Conservation (phyloP, 2,329 filamentous ascomycete species). For the Ceratocystis colombiana region DNA sequence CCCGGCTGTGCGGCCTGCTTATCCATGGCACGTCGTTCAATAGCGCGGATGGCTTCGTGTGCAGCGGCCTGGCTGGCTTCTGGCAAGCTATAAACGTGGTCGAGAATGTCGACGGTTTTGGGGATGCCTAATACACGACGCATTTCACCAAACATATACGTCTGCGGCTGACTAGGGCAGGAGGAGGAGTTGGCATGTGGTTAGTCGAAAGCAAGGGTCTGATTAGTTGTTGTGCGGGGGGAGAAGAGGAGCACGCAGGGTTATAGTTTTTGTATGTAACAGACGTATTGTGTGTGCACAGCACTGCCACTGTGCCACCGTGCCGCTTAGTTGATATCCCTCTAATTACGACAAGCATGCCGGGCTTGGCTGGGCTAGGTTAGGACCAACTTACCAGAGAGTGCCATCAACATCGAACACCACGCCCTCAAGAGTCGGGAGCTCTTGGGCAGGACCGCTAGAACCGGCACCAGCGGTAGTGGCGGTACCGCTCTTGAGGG, state of each 20-base stretch:
- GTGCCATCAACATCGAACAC: constrained; percentile 96
- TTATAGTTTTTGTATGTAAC: too few relatives aligned
- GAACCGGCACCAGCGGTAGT: constrained; percentile 27
- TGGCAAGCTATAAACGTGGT: constrained; percentile 71
- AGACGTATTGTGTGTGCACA: neutral
- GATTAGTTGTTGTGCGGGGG: neutral
- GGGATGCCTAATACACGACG: constrained; percentile 61
- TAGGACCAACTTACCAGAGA: constrained; percentile 57
- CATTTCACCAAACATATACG: constrained; percentile 93
- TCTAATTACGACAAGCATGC: neutral
- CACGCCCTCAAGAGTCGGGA: constrained; percentile 46
- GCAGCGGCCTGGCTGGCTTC: constrained; percentile 50
- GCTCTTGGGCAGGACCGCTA: constrained; percentile 8
- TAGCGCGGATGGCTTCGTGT: constrained; percentile 61
- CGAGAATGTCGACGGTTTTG: constrained; percentile 70
- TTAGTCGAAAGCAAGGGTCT: constrained; percentile 13
- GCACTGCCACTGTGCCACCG: constrained; percentile 1
- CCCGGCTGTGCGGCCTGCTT: constrained; percentile 74
- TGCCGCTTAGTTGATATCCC: neutral
- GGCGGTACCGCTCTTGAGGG: constrained; percentile 37
- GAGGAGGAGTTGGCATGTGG: neutral
- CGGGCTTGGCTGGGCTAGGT: neutral
- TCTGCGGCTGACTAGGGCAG: constrained; percentile 64
- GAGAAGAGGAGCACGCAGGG: neutral
- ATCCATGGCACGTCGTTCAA: constrained; percentile 74